Conservation (phyloP, 805 yeast species). For the Lipomyces yamadae region DNA sequence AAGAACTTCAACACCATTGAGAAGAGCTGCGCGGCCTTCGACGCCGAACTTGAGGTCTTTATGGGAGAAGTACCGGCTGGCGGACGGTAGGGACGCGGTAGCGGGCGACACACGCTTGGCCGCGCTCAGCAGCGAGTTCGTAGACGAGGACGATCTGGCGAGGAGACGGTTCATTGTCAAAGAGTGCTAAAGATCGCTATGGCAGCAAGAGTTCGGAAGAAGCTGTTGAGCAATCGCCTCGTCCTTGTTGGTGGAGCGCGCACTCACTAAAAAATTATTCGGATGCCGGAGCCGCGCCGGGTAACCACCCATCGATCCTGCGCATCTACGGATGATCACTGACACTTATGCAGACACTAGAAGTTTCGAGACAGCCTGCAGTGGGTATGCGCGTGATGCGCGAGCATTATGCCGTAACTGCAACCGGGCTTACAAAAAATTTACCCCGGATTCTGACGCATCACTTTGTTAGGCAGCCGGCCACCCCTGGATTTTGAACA, state of each 20-base stretch:
- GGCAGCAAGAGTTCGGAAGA: background rate
- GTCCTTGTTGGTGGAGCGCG: background rate
- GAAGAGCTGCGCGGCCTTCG: slow-evolving; percentile 92
- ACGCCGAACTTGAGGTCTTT: slow-evolving; percentile 96
- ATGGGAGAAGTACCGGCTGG: slow-evolving; percentile 50
- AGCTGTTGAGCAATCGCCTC: background rate
- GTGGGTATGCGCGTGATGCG: background rate
- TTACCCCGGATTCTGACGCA: slow-evolving; percentile 5
- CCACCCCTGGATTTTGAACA: too few relatives aligned
- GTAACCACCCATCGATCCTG: slow-evolving; percentile 24
- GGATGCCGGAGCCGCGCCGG: slow-evolving; percentile 10
- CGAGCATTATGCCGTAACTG: background rate
- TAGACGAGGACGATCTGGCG: slow-evolving; percentile 17
- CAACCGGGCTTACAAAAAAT: too few relatives aligned
- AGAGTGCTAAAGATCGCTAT: background rate
- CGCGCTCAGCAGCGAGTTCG: slow-evolving; percentile 10
- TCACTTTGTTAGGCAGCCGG: background rate
- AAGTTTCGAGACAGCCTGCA: slow-evolving; percentile 23
- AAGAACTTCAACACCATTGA: slow-evolving; percentile 90
- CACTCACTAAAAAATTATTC: background rate
- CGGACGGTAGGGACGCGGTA: slow-evolving; percentile 9
- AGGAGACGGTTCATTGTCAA: slow-evolving; percentile 32
- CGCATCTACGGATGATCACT: slow-evolving; percentile 2
- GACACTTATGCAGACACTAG: slow-evolving; percentile 26
- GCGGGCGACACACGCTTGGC: slow-evolving; percentile 13